These are phyloP conservation scores for Talaromyces sp. DNA, from an alignment of 2,329 filamentous ascomycete genomes.

Conservation along the genomic window DNA sequence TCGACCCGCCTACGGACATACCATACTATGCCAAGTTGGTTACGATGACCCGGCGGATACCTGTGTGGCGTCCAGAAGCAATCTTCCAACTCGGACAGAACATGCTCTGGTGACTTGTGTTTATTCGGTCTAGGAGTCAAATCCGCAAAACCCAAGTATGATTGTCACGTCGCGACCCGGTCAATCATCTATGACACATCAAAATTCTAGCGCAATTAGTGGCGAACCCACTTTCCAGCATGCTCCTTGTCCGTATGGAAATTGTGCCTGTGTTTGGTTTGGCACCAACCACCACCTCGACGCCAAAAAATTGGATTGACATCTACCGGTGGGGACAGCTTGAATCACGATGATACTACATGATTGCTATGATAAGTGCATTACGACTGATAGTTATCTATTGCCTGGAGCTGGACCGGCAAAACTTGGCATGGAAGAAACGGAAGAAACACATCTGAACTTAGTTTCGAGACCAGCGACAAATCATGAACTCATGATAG, in stretches of 20 bases:
- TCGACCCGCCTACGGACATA: constrained; percentile 10
- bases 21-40: constrained; percentile 12
- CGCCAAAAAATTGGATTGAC: constrained; percentile 19
- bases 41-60: constrained; percentile 13
- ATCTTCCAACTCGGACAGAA: background rate
- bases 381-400: constrained; percentile 1
- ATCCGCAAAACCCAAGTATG: background rate
- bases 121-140: background rate
- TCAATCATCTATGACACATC: constrained; percentile 12
- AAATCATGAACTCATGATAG: constrained; percentile 17
- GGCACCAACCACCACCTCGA: constrained; percentile 23
- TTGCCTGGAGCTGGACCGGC: background rate
- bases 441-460: background rate
- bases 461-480: background rate
- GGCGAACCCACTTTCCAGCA: constrained; percentile 19
- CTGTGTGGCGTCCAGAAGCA: constrained; percentile 5
- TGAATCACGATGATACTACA: constrained; percentile 11
- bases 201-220: constrained; percentile 14
- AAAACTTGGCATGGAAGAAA: background rate
- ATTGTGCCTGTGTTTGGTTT: constrained; percentile 46
- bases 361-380: background rate
- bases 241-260: constrained; percentile 35
- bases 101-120: constrained; percentile 2
- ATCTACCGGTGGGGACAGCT: constrained; percentile 12
- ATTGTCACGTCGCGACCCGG: background rate